Percentiles rank a stretch among this genome's conserved stretches.
Conservation (phyloP, 164 flowering plant genomes). For the Brasenia schreberi region DNA sequence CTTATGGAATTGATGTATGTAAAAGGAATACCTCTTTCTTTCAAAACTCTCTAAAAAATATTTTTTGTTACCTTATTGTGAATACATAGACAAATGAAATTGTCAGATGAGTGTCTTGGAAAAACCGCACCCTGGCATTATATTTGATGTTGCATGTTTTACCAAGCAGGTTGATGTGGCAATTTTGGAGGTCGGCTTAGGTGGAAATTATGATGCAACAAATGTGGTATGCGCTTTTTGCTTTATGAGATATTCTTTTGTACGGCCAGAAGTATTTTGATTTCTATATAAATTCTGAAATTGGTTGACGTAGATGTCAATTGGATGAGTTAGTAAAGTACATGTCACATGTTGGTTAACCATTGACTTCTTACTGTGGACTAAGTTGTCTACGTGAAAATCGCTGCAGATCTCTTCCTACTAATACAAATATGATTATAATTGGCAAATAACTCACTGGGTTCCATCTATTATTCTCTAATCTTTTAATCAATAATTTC, state of each 20-base stretch:
- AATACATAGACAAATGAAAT: no score
- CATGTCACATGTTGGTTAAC: background rate
- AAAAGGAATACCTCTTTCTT: no score
- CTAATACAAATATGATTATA: background rate
- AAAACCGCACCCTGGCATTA: no score
- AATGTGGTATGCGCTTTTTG: conserved; percentile 66
- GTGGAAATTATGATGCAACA: conserved; percentile 92
- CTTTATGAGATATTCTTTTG: background rate
- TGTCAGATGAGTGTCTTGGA: no score
- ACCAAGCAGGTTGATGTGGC: conserved; percentile 82
- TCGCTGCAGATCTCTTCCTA: background rate
- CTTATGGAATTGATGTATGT: no score
- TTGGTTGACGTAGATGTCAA: background rate
- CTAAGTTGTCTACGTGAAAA: background rate
- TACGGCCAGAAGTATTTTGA: background rate
- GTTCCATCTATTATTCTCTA: background rate
- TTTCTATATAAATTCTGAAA: background rate
- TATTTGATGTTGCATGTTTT: no score
- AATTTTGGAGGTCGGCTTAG: conserved; percentile 94
- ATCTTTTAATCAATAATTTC: no score
- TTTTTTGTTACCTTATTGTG: no score
- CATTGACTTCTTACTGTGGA: background rate
- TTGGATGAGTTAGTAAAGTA: background rate
- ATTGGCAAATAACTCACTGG: background rate
- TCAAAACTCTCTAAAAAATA: no score